Evolutionary conservation across 2,329 filamentous ascomycete species (phyloP).

Genomic region (Dryadomyces quercivorus): DNA sequence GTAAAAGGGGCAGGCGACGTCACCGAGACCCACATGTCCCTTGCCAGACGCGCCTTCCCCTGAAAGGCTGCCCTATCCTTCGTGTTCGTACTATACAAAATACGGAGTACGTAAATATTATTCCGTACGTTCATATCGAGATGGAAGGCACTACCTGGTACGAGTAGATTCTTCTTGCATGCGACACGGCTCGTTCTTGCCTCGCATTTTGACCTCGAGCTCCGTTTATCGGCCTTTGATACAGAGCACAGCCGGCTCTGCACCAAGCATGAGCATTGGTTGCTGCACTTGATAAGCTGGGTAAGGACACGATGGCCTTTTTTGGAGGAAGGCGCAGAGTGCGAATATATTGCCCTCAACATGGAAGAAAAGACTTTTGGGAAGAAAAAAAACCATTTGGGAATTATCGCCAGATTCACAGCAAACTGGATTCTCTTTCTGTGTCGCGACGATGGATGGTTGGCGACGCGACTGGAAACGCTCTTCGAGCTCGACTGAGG

Average conservation of each 20-base stretch:
- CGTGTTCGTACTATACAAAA: neutral
- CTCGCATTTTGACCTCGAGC: neutral
- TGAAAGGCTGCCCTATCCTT: neutral
- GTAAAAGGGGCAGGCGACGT: slow-evolving; percentile 4
- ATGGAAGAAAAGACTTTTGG: neutral
- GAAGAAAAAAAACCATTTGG: neutral
- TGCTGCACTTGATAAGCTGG: neutral
- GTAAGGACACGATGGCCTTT: neutral
- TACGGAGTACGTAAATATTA: too few species aligned
- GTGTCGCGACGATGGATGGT: neutral
- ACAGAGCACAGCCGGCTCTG: neutral
- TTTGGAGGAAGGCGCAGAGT: neutral
- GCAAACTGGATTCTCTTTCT: too few species aligned
- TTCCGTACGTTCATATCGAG: neutral
- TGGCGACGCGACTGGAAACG: neutral
- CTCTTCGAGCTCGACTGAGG: neutral
- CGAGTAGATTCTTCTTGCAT: neutral
- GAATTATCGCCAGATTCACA: too few species aligned
- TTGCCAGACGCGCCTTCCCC: neutral
- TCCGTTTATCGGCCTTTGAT: neutral
- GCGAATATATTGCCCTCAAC: neutral
- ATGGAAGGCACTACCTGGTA: neutral
- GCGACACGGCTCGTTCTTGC: neutral
- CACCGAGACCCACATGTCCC: neutral
- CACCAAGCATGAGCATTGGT: neutral